Evolutionary conservation across 176 grass and related monocot genomes (phyloP), one percentile per base, ranked within the genome.

Genomic region (Ananas comosus): DNA sequence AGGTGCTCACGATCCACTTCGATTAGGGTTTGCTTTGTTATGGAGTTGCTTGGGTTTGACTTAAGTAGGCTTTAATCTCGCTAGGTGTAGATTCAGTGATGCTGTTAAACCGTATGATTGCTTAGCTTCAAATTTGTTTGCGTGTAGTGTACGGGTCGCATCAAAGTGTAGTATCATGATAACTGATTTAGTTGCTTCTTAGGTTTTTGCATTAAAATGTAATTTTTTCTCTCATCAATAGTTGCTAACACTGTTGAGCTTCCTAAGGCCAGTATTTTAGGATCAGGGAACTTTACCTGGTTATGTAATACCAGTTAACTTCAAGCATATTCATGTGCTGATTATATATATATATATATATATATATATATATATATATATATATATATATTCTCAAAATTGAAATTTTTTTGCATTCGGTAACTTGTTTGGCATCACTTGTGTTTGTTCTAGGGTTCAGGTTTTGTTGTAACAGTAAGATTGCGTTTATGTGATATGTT

Each of bases 1-100:
- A 85, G 93, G 93, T 92, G 48, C 19, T 4, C 28, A 14, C 11
- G 17, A 28, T 4, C 0, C 17, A 28, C 53, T 57, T 57, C n/a
- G 13, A 8, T 57, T 57, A 17, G 53, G 3, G 53, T 57, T 16
- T 16, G 53, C 13, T 57, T 57, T 5, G 3, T 13, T 57, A 5
- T 16, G 56, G 21, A 18, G 2, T 61, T 61, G 16, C 56, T 18
- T 61, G 56, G 17, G 16, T 18, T 61, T 61, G 21, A 10, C 77
- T 74, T 80, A 64, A 12, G 12, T 19, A 42, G 17, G 12, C 70
- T 19, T 64, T 68, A 53, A 83, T 69, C 71, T 82, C 71, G 18
- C 28, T 21, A 22, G 56, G 56, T 19, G 10, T 61, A 19, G 7
- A 61, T 42, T 42, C 7, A 42, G 33, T 42, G 33, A 22, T 21